Base-by-base conservation (phyloP, 1,139 yeast species). In the Taphrina confusa region DNA sequence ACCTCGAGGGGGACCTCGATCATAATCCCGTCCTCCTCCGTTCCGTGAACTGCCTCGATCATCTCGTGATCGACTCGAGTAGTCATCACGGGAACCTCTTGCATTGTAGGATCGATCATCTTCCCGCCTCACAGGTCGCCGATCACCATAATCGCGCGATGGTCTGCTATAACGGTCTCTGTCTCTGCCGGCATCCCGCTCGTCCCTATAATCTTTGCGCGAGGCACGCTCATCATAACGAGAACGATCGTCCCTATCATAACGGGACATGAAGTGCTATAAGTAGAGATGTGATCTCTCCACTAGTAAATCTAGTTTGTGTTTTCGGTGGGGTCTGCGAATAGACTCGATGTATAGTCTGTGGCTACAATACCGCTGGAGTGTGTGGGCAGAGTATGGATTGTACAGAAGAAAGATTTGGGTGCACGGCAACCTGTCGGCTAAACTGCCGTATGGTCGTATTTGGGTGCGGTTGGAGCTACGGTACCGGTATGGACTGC, bases 91-190 rank as follows among this genome's bases (percentile, higher is more conserved):
- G 20, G 65, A 65, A 27, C 65, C 54, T 14, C 67, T 62, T 42
- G 51, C 50, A 31, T 37, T 62, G 62, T 12, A 63, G 60, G 14
- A 49, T 22, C 52, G 14, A 14, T 34, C 50, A 11, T 34, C 40
- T 27, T 54, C 58, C 5, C 58, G 57, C 16, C 62, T 36, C 22
- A 56, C 63, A 37, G 65, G 59, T 30, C 66, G 60, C 36, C 64
- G 54, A 22, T 64, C 65, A 31, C 66, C 62, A 16, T 67, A 46
- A 22, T 66, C 67, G 11, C 67, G 62, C 46, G 52, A 47, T 23
- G 65, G 66, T 5, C 66, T 42, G 31, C 68, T 37, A 6, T 65
- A 66, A 25, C 69, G 60, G 25, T 62, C 63, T 16, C 65, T 52
- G 33, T 63, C 64, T 49, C 68, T 55, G 50, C 63, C 60, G 14